Evolutionary conservation across 257 asterid species (phyloP), one percentile per base, ranked within the genome.

Genomic region (Nicotiana tabacum): DNA sequence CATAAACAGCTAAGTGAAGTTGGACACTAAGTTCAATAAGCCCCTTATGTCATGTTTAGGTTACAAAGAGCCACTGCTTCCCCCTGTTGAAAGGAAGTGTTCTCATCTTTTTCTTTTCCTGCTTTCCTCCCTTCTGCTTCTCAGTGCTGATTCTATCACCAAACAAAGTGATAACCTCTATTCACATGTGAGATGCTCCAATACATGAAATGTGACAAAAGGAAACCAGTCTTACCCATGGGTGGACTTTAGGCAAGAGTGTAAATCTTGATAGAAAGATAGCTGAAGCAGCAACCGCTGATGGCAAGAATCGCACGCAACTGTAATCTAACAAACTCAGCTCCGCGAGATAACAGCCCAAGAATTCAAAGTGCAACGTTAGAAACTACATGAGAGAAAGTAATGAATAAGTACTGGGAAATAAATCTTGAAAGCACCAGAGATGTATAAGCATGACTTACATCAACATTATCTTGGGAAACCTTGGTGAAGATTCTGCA

Each of bases 281-380:
- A 69, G 91, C 91, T 33, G 98, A 92, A 83, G 99, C 98, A 82
- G 99, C 99, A 87, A 94, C 70, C 57, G 86, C 21, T 39, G 99
- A 95, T 83, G 99, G 94, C 89, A 94, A 69, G 90, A 88, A 91
- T 82, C 89, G 86, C 53, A 91, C 85, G 83, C 94, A 95, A 46
- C 80, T 83, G 77, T 92, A 93, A 83, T 93, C 97, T 66, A 89
- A 27, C 83, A 95, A 87, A 86, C 98, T 94, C 66, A 94, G 89
- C 89, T 95, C 99, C 9, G 92, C 91, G n/a, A 94, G 88, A 85
- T 91, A 95, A 86, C 85, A 82, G 67, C 93, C 90, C 83, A 94
- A 85, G 83, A 86, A 92, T 56, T 92, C 97, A 55, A 94, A 92
- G 70, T 85, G 82, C 77, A 87, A 56, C 67, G 74, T 83, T 27